A percentile compares a stretch with the other conserved stretches of the same genome.
phyloP scores from a whole-genome alignment of 805 yeast species.

The Wilhelminamyces savonicus region DNA sequence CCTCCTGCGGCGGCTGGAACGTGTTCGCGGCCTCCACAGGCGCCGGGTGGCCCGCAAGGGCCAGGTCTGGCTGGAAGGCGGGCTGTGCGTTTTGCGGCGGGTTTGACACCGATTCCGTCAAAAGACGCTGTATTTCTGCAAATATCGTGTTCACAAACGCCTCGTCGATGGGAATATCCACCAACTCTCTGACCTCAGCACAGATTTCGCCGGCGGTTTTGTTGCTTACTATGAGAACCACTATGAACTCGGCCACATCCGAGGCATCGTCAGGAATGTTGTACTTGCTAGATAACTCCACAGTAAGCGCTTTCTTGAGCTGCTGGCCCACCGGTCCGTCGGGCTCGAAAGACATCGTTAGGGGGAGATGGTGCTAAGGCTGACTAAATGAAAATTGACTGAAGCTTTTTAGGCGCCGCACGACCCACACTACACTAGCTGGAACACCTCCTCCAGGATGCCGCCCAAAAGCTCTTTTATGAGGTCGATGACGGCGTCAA shows the following conservation, averaged over 20 bases:
- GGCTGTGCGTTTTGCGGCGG: background rate
- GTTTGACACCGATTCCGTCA: conserved; percentile 2
- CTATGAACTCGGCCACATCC: conserved; percentile 48
- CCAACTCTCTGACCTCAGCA: conserved; percentile 53
- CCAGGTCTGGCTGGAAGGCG: background rate
- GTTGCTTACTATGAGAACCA: conserved; percentile 64
- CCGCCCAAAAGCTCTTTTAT: conserved; percentile 60
- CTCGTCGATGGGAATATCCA: conserved; percentile 55
- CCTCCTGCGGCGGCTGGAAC: too few species aligned
- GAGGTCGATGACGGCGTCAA: conserved; percentile 49
- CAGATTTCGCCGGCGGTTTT: conserved; percentile 56
- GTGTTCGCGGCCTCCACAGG: conserved; percentile 4
- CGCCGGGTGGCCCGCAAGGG: background rate
- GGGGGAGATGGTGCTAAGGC: background rate
- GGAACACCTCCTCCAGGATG: conserved; percentile 56
- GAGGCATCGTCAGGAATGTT: conserved; percentile 34
- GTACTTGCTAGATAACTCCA: conserved; percentile 29
- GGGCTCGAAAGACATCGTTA: conserved; percentile 27
- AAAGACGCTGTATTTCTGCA: conserved; percentile 45
- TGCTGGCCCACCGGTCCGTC: conserved; percentile 33
- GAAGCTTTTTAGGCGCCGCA: background rate
- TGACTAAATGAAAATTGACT: background rate
- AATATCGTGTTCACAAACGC: conserved; percentile 53
- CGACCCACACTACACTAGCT: conserved; percentile 25
- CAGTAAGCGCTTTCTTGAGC: conserved; percentile 26